Conservation (phyloP, 208 protist species). For the Acanthamoeba castellanii region DNA sequence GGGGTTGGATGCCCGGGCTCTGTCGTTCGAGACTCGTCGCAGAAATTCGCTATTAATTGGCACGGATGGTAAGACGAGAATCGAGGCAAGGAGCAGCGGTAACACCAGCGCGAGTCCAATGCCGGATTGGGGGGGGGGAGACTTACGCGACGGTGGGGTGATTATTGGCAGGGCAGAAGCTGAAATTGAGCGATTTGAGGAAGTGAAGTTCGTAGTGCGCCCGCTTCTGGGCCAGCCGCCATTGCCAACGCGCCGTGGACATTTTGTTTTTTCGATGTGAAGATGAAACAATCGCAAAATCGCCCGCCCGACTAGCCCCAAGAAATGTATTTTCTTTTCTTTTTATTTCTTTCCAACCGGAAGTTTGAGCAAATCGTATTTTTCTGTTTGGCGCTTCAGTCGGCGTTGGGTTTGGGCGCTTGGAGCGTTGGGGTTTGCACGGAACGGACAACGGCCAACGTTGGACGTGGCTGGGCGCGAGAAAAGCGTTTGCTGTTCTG, state of each 20-base stretch:
- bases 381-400: not conserved
- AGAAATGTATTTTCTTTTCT: not conserved
- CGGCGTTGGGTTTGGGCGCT: too few relatives aligned
- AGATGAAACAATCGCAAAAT: not conserved
- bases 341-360: not conserved
- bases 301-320: not conserved
- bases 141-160: conserved; percentile 60
- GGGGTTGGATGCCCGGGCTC: conserved; percentile 58
- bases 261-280: not conserved
- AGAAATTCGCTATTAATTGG: conserved; percentile 64
- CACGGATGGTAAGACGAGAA: not conserved
- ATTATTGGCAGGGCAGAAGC: conserved; percentile 58
- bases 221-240: conserved; percentile 58
- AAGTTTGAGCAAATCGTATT: not conserved
- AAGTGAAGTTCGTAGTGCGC: conserved; percentile 68
- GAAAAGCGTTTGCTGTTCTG: conserved; percentile 4
- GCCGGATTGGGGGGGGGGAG: not conserved
- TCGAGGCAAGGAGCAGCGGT: not conserved
- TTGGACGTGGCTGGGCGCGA: not conserved
- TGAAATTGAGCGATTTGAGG: conserved; percentile 57
- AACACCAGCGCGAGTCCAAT: not conserved
- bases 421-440: not conserved
- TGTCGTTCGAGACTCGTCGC: conserved; percentile 49
- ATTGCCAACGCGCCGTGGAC: conserved; percentile 71
- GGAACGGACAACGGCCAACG: not conserved